Conservation (phyloP, 768 basidiomycete species). For the Rhodocollybia butyracea region DNA sequence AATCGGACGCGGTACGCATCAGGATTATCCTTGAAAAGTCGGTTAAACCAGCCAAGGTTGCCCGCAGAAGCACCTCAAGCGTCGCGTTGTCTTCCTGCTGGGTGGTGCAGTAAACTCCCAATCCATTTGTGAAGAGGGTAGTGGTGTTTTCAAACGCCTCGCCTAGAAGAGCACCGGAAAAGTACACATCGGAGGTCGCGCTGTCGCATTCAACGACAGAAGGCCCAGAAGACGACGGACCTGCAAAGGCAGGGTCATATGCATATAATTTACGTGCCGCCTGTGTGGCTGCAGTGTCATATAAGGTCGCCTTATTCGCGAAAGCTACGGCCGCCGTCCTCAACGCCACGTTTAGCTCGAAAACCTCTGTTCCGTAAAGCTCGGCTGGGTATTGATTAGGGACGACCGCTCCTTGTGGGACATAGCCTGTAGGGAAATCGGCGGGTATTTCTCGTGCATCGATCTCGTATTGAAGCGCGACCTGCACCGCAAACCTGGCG, state of each 20-base stretch:
- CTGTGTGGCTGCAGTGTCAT: slow-evolving; percentile 12
- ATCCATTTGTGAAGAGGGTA: slow-evolving; percentile 26
- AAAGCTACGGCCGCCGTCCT: slow-evolving; percentile 16
- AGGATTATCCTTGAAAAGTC: slow-evolving; percentile 35
- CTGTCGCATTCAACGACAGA: slow-evolving; percentile 23
- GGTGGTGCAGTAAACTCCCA: slow-evolving; percentile 28
- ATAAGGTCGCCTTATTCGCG: slow-evolving; percentile 21
- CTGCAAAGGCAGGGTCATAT: slow-evolving; percentile 12
- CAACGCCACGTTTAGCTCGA: slow-evolving; percentile 32
- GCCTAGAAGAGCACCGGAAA: slow-evolving; percentile 27
- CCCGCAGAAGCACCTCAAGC: slow-evolving; percentile 34
- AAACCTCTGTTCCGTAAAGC: slow-evolving; percentile 26
- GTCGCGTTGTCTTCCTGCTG: slow-evolving; percentile 40
- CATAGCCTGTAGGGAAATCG: slow-evolving; percentile 31
- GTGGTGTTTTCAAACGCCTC: slow-evolving; percentile 26
- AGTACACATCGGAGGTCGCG: slow-evolving; percentile 29
- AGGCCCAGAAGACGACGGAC: slow-evolving; percentile 22
- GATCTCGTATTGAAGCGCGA: slow-evolving; percentile 31
- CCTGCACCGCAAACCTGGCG: slow-evolving; percentile 30
- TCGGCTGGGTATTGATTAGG: slow-evolving; percentile 13
- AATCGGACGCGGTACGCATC: slow-evolving; percentile 34
- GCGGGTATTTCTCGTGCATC: slow-evolving; percentile 32
- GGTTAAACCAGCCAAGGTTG: slow-evolving; percentile 24
- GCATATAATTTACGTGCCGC: slow-evolving; percentile 20
- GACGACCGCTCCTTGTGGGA: slow-evolving; percentile 11